Percentiles rank a stretch among this genome's conserved stretches.
Conservation (phyloP, 1,284 basidiomycete species). For the Phenoliferia sp. region DNA sequence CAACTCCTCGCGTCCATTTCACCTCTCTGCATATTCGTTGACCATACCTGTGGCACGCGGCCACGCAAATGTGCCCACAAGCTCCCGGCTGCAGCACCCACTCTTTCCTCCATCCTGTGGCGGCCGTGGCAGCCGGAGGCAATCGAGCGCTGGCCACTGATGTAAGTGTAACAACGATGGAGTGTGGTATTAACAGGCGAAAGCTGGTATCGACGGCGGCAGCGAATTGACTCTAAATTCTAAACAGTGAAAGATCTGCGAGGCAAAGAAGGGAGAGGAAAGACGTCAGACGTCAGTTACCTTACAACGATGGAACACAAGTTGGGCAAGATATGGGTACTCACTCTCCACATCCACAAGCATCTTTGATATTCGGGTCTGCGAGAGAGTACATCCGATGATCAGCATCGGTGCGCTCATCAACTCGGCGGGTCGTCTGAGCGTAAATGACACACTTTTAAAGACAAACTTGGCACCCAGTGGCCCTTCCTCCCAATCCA, state of each 20-base stretch:
- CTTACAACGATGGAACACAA: neutral
- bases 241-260: slow-evolving; percentile 29
- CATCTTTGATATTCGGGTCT: slow-evolving; percentile 61
- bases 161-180: too few relatives aligned
- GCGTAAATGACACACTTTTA: slow-evolving; percentile 55
- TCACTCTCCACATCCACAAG: slow-evolving; percentile 87
- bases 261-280: neutral
- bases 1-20: too few relatives aligned
- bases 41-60: too few relatives aligned
- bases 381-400: neutral
- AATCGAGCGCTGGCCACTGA: too few relatives aligned
- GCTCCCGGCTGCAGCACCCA: too few relatives aligned
- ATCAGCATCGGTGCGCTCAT: neutral
- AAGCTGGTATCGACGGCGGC: too few relatives aligned
- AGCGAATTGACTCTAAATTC: too few relatives aligned
- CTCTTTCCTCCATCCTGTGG: too few relatives aligned
- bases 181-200: too few relatives aligned
- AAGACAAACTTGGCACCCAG: slow-evolving; percentile 91
- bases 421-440: neutral
- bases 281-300: neutral
- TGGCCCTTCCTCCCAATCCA: slow-evolving; percentile 96
- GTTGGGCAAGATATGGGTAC: neutral
- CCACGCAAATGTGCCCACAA: too few relatives aligned
- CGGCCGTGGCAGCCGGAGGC: too few relatives aligned
- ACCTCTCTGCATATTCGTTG: too few relatives aligned